Conservation (phyloP, 495 filamentous ascomycete species). For the Penicillium pulvis region DNA sequence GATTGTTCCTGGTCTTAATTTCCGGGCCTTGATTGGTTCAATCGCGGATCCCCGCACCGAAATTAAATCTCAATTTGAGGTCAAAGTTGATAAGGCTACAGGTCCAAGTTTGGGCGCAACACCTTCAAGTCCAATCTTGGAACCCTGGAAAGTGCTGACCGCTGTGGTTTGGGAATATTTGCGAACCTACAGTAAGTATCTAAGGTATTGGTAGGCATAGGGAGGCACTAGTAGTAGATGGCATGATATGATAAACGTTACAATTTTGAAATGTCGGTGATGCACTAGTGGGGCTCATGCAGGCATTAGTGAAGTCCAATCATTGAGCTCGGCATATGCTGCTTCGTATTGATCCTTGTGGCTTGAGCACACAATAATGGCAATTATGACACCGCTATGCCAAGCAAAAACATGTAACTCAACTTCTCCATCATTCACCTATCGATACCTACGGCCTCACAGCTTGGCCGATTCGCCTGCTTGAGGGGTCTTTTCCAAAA, state of each 20-base stretch:
- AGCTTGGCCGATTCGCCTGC: constrained; percentile 11
- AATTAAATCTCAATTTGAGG: background rate
- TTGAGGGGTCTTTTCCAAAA: constrained; percentile 11
- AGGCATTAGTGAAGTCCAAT: background rate
- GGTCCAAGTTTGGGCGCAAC: too few species aligned
- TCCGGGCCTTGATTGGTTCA: background rate
- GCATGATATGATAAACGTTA: too few species aligned
- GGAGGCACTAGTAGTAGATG: too few species aligned
- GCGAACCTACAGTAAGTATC: too few species aligned
- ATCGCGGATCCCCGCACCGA: background rate
- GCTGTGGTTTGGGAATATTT: background rate
- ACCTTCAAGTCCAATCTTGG: too few species aligned
- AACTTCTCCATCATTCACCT: background rate
- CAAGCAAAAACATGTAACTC: background rate
- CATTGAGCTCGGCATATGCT: background rate
- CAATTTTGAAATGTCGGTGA: too few species aligned
- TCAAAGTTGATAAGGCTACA: background rate
- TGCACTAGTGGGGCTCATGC: too few species aligned
- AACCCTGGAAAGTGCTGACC: background rate
- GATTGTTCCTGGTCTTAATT: background rate
- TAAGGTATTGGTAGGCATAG: too few species aligned
- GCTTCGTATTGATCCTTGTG: background rate
- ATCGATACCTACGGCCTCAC: background rate
- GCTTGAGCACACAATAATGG: background rate
- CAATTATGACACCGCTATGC: constrained; percentile 1